These are phyloP conservation scores for Raphanus sativus DNA, from an alignment of 345 rosid species.

Conservation along the genomic window DNA sequence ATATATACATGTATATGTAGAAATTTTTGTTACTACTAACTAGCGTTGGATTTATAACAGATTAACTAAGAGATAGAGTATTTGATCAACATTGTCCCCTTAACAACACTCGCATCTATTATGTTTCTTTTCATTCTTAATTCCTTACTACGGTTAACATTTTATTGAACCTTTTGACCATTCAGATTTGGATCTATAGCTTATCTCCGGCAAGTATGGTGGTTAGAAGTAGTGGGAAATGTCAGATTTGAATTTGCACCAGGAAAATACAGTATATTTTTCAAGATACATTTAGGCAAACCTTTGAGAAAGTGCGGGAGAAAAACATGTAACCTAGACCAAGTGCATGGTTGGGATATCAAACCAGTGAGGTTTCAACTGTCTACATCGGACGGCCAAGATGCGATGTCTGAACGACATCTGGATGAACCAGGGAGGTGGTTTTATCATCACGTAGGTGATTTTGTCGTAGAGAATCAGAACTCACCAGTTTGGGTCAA, in stretches of 20 bases:
- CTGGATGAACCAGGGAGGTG: constrained; percentile 62
- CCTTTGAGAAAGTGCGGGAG: constrained; percentile 62
- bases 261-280: constrained; percentile 67
- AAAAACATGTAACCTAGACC: constrained; percentile 58
- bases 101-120: not conserved
- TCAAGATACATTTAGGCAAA: constrained; percentile 73
- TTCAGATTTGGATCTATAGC: constrained; percentile 64
- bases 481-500: constrained; percentile 48
- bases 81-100: not conserved
- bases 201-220: constrained; percentile 96
- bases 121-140: not conserved
- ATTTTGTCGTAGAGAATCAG: constrained; percentile 55
- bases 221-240: constrained; percentile 86
- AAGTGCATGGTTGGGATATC: constrained; percentile 84
- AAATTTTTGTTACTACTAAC: too few relatives aligned
- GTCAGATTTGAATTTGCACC: constrained; percentile 70
- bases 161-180: not conserved
- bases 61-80: not conserved
- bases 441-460: constrained; percentile 73
- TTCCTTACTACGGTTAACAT: not conserved
- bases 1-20: too few relatives aligned
- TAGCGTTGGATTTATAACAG: not conserved
- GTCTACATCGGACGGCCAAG: constrained; percentile 70
- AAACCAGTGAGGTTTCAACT: constrained; percentile 79
- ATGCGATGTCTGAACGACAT: constrained; percentile 54